These are phyloP conservation scores for Teunomyces pallodes DNA, from an alignment of 805 yeast species.

Conservation along the genomic window DNA sequence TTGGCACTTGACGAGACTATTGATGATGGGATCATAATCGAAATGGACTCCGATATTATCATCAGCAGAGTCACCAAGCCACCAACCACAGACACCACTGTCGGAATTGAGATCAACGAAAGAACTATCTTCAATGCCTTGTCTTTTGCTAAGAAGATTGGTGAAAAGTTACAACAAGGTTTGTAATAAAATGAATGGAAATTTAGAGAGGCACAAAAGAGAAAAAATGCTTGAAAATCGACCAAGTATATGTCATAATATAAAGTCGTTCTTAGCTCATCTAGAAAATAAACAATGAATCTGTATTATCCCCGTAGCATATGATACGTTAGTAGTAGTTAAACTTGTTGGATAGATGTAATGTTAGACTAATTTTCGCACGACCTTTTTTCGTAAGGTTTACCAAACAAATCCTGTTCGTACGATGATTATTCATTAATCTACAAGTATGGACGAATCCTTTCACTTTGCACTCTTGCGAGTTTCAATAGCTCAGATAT, in stretches of 20 bases:
- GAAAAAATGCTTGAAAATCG: neutral
- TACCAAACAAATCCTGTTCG: neutral
- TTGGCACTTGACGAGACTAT: conserved; percentile 88
- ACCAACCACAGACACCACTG: conserved; percentile 43
- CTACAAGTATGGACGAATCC: conserved; percentile 36
- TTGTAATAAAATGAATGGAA: conserved; percentile 18
- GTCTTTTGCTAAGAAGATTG: conserved; percentile 76
- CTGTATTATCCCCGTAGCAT: neutral
- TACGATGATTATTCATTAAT: conserved; percentile 4
- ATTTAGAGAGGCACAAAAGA: neutral
- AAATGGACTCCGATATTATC: conserved; percentile 82
- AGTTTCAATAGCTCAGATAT: conserved; percentile 49
- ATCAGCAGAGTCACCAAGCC: conserved; percentile 90
- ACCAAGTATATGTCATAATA: neutral
- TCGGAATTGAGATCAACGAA: conserved; percentile 66
- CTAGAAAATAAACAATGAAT: neutral
- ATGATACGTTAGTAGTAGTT: too few species aligned
- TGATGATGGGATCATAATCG: conserved; percentile 91
- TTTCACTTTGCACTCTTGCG: conserved; percentile 39
- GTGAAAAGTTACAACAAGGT: conserved; percentile 47
- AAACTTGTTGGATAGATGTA: too few species aligned
- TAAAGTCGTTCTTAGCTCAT: neutral
- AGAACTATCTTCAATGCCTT: conserved; percentile 80
- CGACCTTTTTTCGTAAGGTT: neutral
- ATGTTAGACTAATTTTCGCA: neutral